These are phyloP conservation scores for Euphorbia celastroides DNA, from an alignment of 441 rosid genomes.

Conservation along the genomic window DNA sequence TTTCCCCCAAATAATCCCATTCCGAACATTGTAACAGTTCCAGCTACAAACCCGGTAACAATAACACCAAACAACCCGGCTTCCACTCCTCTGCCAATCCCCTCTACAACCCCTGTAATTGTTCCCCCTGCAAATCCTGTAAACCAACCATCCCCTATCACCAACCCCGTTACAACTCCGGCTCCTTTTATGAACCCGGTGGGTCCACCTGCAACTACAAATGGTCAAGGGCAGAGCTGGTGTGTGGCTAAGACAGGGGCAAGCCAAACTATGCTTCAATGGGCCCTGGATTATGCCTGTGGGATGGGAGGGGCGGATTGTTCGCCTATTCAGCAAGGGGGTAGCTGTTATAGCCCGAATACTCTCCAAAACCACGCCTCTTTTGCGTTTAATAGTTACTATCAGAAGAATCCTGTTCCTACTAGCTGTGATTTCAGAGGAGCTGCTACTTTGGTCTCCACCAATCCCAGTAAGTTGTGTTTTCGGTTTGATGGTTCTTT, in stretches of 20 bases:
- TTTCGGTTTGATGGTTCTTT: constrained; percentile 1
- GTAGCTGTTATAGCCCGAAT: constrained; percentile 67
- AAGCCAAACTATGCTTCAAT: constrained; percentile 47
- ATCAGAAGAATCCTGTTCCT: constrained; percentile 72
- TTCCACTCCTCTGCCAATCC: constrained; percentile 33
- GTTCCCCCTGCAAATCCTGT: constrained; percentile 28
- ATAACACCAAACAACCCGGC: constrained; percentile 33
- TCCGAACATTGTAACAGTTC: constrained; percentile 48
- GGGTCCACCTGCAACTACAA: constrained; percentile 63
- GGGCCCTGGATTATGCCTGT: constrained; percentile 89
- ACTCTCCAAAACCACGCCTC: constrained; percentile 84
- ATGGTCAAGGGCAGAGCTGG: constrained; percentile 80
- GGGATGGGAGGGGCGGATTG: constrained; percentile 92
- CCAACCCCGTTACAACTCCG: no score
- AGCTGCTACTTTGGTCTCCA: constrained; percentile 45
- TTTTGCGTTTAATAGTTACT: constrained; percentile 87
- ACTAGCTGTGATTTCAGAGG: constrained; percentile 95
- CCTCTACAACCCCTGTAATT: constrained; percentile 34
- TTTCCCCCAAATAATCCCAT: constrained; percentile 30
- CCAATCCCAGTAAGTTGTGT: constrained; percentile 72
- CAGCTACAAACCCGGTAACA: constrained; percentile 49
- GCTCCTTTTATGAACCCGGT: constrained; percentile 37
- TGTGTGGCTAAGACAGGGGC: constrained; percentile 71
- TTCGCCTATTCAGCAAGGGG: constrained; percentile 80
- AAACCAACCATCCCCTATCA: no score